phyloP scores from a whole-genome alignment of 2,329 filamentous ascomycete genomes.

The Monilinia fructigena region DNA sequence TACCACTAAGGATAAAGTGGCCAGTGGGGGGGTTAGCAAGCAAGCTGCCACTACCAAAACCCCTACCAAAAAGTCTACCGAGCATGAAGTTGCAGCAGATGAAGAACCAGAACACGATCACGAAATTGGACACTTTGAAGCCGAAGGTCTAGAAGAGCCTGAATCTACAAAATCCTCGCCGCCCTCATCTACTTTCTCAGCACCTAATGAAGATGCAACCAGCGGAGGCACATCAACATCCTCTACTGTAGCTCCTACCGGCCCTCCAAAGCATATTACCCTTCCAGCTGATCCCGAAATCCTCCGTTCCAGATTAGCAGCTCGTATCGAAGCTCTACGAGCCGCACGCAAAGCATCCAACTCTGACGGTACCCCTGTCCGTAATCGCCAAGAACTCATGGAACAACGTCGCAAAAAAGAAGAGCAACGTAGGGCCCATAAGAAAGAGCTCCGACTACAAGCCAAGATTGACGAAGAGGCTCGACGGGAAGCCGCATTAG shows the following conservation, averaged over 20 bases:
- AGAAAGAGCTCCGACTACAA: slow-evolving; percentile 77
- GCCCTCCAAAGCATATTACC: slow-evolving; percentile 65
- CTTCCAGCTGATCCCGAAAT: slow-evolving; percentile 70
- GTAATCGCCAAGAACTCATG: slow-evolving; percentile 87
- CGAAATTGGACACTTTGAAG: slow-evolving; percentile 48
- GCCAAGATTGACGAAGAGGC: slow-evolving; percentile 77
- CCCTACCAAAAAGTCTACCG: slow-evolving; percentile 25
- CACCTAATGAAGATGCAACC: slow-evolving; percentile 57
- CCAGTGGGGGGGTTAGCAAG: slow-evolving; percentile 14
- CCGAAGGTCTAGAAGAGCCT: slow-evolving; percentile 49
- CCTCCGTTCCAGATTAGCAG: slow-evolving; percentile 74
- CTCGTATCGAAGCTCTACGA: slow-evolving; percentile 80
- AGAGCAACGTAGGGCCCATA: slow-evolving; percentile 79
- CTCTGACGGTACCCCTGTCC: slow-evolving; percentile 74
- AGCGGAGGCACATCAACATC: slow-evolving; percentile 68
- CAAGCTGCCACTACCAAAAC: slow-evolving; percentile 25
- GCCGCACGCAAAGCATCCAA: slow-evolving; percentile 85
- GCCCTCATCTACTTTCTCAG: slow-evolving; percentile 55
- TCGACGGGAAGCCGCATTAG: slow-evolving; percentile 61
- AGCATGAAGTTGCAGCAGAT: slow-evolving; percentile 29
- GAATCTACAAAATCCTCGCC: slow-evolving; percentile 44
- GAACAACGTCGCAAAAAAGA: slow-evolving; percentile 86
- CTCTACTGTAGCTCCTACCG: slow-evolving; percentile 59
- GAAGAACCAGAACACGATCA: slow-evolving; percentile 33
- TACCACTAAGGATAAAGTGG: slow-evolving; percentile 22